Percentiles rank a stretch among this genome's conserved stretches.
Conservation (phyloP, 768 basidiomycete species). For the Rhizopogon vulgaris region DNA sequence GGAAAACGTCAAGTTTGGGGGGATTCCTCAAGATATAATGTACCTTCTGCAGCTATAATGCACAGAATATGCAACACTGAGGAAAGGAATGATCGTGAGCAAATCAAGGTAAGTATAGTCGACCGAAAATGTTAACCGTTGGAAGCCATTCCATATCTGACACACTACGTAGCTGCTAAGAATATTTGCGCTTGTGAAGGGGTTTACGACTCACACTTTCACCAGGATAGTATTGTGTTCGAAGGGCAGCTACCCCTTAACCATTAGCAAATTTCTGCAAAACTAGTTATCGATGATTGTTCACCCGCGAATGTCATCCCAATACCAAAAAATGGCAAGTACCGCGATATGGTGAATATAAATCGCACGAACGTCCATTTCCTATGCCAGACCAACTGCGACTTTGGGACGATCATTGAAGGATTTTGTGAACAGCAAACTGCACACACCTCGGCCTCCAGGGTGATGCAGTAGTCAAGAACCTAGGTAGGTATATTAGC, state of each 20-base stretch:
- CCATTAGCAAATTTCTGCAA: background rate
- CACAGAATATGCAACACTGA: background rate
- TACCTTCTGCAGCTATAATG: background rate
- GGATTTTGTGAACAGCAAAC: background rate
- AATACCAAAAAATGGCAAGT: slow-evolving; percentile 18
- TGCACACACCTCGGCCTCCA: slow-evolving; percentile 14
- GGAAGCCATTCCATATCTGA: background rate
- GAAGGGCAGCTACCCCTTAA: background rate
- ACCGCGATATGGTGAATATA: slow-evolving; percentile 22
- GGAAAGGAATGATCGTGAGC: background rate
- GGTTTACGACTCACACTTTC: background rate
- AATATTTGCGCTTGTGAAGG: background rate
- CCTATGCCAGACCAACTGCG: slow-evolving; percentile 17
- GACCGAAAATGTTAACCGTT: background rate
- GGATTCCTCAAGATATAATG: background rate
- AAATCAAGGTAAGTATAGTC: background rate
- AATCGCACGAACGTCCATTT: slow-evolving; percentile 18
- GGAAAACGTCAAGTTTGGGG: background rate
- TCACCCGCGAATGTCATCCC: slow-evolving; percentile 5
- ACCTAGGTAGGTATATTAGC: background rate
- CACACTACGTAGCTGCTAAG: background rate
- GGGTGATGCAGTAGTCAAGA: slow-evolving; percentile 19
- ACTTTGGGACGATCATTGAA: slow-evolving; percentile 7
- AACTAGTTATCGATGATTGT: no score
- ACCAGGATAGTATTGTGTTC: background rate